Base-by-base conservation (phyloP, 768 basidiomycete species). In the Hemileccinum impolitum region DNA sequence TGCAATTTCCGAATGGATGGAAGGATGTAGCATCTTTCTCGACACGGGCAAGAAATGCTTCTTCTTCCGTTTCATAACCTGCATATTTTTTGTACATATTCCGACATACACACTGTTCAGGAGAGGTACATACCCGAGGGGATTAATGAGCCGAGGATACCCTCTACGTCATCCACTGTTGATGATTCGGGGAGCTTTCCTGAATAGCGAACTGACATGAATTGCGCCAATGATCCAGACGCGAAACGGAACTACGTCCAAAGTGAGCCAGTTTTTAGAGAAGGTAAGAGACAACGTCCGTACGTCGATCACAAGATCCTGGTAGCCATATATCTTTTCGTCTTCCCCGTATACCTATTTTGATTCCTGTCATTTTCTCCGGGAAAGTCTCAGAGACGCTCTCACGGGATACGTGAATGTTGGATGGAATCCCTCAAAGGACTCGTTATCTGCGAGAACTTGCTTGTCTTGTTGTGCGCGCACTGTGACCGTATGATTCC, bases 281-380 rank as follows among this genome's bases (percentile, higher is more conserved):
- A 47, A 23, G 43, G 25, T 43, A 15, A 25, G 31, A 43, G n/a
- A 12, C 13, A 39, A 32, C 15, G 13, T 40, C 69, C 84, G 53
- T 62, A 96, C 94, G 63, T 95, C 82, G 58, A 98, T 85, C 23
- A 77, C 65, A 30, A 99, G 76, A 60, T 85, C 85, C 53, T 82
- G 78, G 70, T 96, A 98, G 2, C 95, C 95, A 65, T 95, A 97
- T 48, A 98, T 86, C 71, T 85, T 94, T 71, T 99, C 94, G 45
- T 95, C 89, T 60, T 97, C 92, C 45, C 95, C 95, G 63, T 84
- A 97, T 61, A 99, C 94, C 90, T 92, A 37, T 45, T n/a, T 44
- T 6, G 15, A 40, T 28, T 25, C 12, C 11, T 17, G 13, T 64
- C 23, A 58, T 9, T 44, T 37, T 51, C n/a, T 8, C 11, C 8